phyloP scores from a whole-genome alignment of 345 rosid species.

The Eutrema japonicum region DNA sequence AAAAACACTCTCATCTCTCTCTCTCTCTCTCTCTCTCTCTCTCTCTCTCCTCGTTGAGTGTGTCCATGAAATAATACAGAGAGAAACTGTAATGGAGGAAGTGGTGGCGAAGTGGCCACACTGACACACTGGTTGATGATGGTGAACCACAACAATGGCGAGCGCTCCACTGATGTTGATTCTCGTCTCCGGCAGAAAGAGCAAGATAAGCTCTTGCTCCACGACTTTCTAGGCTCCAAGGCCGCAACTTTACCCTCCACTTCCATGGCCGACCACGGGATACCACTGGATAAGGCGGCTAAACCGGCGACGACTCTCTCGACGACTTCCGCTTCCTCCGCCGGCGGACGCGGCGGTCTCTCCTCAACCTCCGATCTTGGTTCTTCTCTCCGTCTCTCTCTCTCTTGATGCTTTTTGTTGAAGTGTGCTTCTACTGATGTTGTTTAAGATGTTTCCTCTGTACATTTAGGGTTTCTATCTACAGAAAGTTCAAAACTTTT shows the following conservation, averaged over 20 bases:
- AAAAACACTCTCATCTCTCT: conserved; percentile 25
- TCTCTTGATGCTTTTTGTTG: conserved; percentile 23
- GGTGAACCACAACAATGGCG: conserved; percentile 49
- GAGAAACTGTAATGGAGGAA: conserved; percentile 38
- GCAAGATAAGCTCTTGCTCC: conserved; percentile 67
- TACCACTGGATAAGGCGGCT: conserved; percentile 39
- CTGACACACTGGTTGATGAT: conserved; percentile 44
- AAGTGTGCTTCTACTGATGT: conserved; percentile 3
- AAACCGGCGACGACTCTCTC: conserved; percentile 52
- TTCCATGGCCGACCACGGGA: conserved; percentile 47
- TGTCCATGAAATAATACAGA: conserved; percentile 38
- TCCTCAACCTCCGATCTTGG: conserved; percentile 90
- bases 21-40: not conserved
- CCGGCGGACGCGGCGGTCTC: conserved; percentile 62
- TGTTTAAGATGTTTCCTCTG: conserved; percentile 25
- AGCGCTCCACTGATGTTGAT: conserved; percentile 26
- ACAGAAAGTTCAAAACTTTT: conserved; percentile 20
- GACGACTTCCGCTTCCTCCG: conserved; percentile 58
- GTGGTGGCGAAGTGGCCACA: conserved; percentile 60
- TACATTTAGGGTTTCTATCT: conserved; percentile 23
- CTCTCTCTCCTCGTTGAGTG: conserved; percentile 27
- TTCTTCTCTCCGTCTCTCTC: conserved; percentile 53
- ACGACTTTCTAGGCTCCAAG: conserved; percentile 87
- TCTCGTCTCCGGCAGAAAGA: conserved; percentile 43
- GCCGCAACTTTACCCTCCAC: conserved; percentile 46